phyloP scores from a whole-genome alignment of 495 filamentous ascomycete species.

The Cudoniella acicularis region DNA sequence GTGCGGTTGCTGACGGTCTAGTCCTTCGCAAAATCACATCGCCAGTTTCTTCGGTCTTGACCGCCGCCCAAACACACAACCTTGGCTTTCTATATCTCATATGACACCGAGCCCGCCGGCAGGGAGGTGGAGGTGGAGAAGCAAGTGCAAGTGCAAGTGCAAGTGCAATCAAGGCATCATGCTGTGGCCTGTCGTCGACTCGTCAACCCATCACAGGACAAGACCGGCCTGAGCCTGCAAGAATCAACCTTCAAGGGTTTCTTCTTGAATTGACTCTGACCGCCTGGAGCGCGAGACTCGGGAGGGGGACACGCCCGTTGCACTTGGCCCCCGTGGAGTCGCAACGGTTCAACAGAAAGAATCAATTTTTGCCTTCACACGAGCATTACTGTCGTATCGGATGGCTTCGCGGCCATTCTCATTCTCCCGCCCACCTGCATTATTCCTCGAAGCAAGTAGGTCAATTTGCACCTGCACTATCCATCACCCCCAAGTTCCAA shows the following conservation, averaged over 20 bases:
- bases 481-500: neutral
- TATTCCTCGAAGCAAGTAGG: neutral
- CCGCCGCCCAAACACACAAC: too few relatives aligned
- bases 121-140: neutral
- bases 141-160: neutral
- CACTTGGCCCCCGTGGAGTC: too few relatives aligned
- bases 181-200: neutral
- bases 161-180: conserved; percentile 7
- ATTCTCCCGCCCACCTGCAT: conserved; percentile 7
- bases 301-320: too few relatives aligned
- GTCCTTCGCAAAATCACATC: neutral
- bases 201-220: neutral
- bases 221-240: neutral
- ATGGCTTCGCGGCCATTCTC: neutral
- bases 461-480: neutral
- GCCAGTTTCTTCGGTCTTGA: conserved; percentile 4
- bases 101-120: conserved; percentile 8
- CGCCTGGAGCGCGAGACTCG: conserved; percentile 2
- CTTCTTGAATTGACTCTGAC: neutral
- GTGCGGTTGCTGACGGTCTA: neutral
- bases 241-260: neutral
- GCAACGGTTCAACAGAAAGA: too few relatives aligned
- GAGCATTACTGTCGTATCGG: conserved; percentile 3
- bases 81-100: too few relatives aligned
- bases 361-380: too few relatives aligned